A percentile compares a stretch with the other conserved stretches of the same genome.
Evolutionary conservation across 169 alveolate genomes (phyloP).

Genomic region (Eimeria sp.): DNA sequence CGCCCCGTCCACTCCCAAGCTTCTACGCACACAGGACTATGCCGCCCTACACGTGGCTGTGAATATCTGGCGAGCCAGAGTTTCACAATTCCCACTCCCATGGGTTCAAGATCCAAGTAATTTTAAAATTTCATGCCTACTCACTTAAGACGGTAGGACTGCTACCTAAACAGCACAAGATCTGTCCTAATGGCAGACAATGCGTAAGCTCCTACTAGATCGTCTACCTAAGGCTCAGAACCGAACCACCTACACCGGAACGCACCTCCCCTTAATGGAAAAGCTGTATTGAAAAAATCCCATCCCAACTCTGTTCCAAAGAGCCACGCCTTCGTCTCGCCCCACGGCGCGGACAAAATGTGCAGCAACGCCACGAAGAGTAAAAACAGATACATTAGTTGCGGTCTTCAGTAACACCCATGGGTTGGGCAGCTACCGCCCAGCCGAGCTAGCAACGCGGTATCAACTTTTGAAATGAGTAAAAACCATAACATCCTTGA

Average conservation of each 20-base stretch:
- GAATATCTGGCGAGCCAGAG: too few species aligned
- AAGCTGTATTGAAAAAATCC: neutral
- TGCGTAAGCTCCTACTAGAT: neutral
- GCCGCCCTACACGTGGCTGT: neutral
- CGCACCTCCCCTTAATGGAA: neutral
- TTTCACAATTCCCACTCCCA: too few species aligned
- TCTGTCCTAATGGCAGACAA: too few species aligned
- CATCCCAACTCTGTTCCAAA: neutral
- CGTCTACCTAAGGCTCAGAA: neutral
- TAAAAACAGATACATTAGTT: neutral
- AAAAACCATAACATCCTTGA: neutral
- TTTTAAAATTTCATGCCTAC: too few species aligned
- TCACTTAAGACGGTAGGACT: too few species aligned
- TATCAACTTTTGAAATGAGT: neutral
- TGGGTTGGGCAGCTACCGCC: neutral
- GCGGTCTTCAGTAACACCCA: neutral
- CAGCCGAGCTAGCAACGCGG: neutral
- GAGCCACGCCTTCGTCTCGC: neutral
- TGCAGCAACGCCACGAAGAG: neutral
- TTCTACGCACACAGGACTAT: neutral
- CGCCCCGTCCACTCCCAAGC: neutral
- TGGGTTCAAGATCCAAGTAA: too few species aligned
- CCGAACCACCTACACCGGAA: neutral
- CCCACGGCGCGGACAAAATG: constrained; percentile 3
- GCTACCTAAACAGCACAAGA: neutral